Conservation (phyloP, 805 yeast genomes). For the Wickerhamiella kurtzmanii region DNA sequence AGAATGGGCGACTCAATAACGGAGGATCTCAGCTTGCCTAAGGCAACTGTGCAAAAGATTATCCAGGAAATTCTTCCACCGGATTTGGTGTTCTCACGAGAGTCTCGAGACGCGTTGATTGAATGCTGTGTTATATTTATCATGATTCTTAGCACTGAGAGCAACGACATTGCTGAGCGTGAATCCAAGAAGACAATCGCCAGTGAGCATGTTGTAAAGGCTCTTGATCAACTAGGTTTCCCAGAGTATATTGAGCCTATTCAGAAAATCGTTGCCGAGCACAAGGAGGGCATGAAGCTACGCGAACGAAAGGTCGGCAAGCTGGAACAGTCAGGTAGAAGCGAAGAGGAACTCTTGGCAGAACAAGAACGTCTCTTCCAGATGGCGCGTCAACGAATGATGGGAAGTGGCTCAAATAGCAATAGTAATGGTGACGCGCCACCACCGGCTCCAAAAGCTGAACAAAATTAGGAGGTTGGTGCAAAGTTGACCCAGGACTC, state of each 20-base stretch:
- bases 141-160: conserved; percentile 85
- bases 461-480: neutral
- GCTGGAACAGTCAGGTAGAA: conserved; percentile 79
- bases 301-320: conserved; percentile 86
- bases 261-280: conserved; percentile 67
- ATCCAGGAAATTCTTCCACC: conserved; percentile 78
- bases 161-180: conserved; percentile 90
- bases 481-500: no score
- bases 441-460: neutral
- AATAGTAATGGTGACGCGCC: conserved; percentile 3
- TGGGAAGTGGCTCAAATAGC: conserved; percentile 8
- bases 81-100: conserved; percentile 81
- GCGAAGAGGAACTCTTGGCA: conserved; percentile 81
- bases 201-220: conserved; percentile 87
- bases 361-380: conserved; percentile 88
- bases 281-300: conserved; percentile 71
- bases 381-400: conserved; percentile 18
- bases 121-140: conserved; percentile 94
- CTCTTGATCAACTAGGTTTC: conserved; percentile 77
- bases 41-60: conserved; percentile 91
- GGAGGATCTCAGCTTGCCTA: conserved; percentile 28
- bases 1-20: conserved; percentile 19
- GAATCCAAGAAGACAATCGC: conserved; percentile 95
- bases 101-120: conserved; percentile 86
- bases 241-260: conserved; percentile 71